A percentile compares a stretch with the other conserved stretches of the same genome.
These are phyloP conservation scores for Xanthoconium separans DNA, from an alignment of 1,284 basidiomycete species.

Conservation along the genomic window DNA sequence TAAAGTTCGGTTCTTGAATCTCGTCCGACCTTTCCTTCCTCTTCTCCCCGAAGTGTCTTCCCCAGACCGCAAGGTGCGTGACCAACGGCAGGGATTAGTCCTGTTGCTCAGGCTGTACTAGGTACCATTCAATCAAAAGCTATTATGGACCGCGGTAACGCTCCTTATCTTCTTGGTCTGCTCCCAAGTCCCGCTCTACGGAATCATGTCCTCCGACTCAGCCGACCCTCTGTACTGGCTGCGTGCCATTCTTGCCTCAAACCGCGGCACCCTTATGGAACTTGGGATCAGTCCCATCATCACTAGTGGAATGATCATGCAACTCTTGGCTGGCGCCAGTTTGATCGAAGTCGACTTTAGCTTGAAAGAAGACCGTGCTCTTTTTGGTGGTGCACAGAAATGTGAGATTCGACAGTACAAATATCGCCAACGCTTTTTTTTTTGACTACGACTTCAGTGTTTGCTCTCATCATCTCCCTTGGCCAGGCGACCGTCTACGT, in stretches of 20 bases:
- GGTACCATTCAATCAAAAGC: slow-evolving; percentile 96
- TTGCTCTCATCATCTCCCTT: slow-evolving; percentile 94
- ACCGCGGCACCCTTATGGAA: slow-evolving; percentile 99
- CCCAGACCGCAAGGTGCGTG: slow-evolving; percentile 86
- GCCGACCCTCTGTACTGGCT: slow-evolving; percentile 99
- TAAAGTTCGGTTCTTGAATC: slow-evolving; percentile 84
- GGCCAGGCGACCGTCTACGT: slow-evolving; percentile 98
- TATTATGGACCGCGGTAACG: slow-evolving; percentile 96
- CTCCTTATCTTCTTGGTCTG: slow-evolving; percentile 98
- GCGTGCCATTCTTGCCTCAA: slow-evolving; percentile 98
- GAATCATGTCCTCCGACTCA: slow-evolving; percentile 97
- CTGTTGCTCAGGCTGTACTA: slow-evolving; percentile 33
- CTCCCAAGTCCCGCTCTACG: slow-evolving; percentile 95
- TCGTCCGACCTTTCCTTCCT: slow-evolving; percentile 93
- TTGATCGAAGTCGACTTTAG: slow-evolving; percentile 97
- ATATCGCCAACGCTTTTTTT: background rate
- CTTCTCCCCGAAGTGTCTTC: slow-evolving; percentile 94
- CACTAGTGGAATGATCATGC: slow-evolving; percentile 99
- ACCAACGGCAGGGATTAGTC: slow-evolving; percentile 9
- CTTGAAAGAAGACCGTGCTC: slow-evolving; percentile 94
- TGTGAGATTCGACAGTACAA: slow-evolving; percentile 42
- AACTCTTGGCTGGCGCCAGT: slow-evolving; percentile 96
- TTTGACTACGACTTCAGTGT: slow-evolving; percentile 55
- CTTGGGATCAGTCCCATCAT: slow-evolving; percentile 97
- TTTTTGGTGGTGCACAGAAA: slow-evolving; percentile 97